Base-by-base conservation (phyloP, 768 basidiomycete species). In the Neoboletus brunneissimus region DNA sequence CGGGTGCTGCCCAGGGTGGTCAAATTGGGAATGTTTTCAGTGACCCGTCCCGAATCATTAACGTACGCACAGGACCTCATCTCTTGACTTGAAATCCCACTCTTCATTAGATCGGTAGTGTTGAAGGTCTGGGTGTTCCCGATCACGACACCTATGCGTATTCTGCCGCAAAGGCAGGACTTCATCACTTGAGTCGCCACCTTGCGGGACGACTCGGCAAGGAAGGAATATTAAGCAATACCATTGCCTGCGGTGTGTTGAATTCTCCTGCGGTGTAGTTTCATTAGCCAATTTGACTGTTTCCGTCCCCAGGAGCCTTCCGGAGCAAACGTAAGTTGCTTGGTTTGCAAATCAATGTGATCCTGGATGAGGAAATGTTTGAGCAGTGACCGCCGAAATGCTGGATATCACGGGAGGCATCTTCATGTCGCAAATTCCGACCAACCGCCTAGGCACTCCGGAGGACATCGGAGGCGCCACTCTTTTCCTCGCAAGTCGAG, bases 391-490 rank as follows among this genome's bases (percentile, higher is more conserved):
- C 67, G 77, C 76, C 7, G 75, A 79, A 29, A 81, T 80, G 11
- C 69, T 88, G 35, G 75, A 77, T 22, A 68, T 72, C 4, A 63
- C 68, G 16, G 79, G 82, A 35, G 77, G 82, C 12, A 56, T 65
- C 11, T 72, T 87, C 53, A 64, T 76, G 8, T 70, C 70, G 0
- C 63, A 65, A 23, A 72, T 83, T 20, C 85, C 86, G 3, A 69
- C 80, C 50, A 73, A 72, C 16, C 75, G 85, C 11, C 79, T 88
- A 46, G 87, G 88, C 5, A 76, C 75, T 20, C 78, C 83, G 2
- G 84, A 87, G 64, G 87, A 89, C 62, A 79, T 88, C 23, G 83
- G 79, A 1, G 86, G 84, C 0, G 76, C 84, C 18, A 83, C 81
- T 42, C 61, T 89, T 54, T 89, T 80, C 75, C 74, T 89, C 16